Base-by-base conservation (phyloP, 2,329 filamentous ascomycete species). In the Apiospora marii region DNA sequence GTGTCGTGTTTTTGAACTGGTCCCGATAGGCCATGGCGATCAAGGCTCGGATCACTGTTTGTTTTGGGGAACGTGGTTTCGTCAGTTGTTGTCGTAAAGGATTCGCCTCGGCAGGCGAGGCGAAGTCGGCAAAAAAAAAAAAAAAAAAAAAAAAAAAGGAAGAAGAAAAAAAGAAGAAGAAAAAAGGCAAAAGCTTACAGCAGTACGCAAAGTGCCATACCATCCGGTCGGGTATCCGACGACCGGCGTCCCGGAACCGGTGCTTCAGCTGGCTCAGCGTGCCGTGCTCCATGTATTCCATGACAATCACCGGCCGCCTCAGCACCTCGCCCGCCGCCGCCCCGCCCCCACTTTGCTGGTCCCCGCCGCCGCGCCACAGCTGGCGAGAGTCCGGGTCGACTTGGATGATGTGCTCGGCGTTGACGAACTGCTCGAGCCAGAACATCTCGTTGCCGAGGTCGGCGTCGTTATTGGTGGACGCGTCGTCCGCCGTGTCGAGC, bases 251-350 rank as follows among this genome's bases (percentile, higher is more conserved):
- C 22, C 34, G 10, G 58, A 64, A 41, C 22, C 34, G 19, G 16
- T 41, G 34, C 30, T 64, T 64, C 34, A 64, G 3, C 19, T 37
- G 19, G 10, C n/a, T 2, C 58, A 64, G 34, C 22, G 58, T 64
- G 19, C 58, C 58, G 58, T 64, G 30, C 34, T 37, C 34, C 58
- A 64, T 64, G 19, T 64, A 64, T 34, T 64, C 58, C 58, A 64
- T 64, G 19, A 64, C 58, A 19, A 64, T 64, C 19, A 64, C 34
- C 8, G 58, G 58, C 19, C 34, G 19, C 22, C 22, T 64, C 16
- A 64, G 10, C 34, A 41, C 2, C 3, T 19, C 34, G 16, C 19
- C 58, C 8, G 22, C 30, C 10, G 34, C 27, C 8, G 34, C 30
- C 10, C 58, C 27, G 30, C 58, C 34, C 27, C 58, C 58, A 22